Base-by-base conservation (phyloP, 2,329 filamentous ascomycete genomes). In the Leptographium lundbergii region DNA sequence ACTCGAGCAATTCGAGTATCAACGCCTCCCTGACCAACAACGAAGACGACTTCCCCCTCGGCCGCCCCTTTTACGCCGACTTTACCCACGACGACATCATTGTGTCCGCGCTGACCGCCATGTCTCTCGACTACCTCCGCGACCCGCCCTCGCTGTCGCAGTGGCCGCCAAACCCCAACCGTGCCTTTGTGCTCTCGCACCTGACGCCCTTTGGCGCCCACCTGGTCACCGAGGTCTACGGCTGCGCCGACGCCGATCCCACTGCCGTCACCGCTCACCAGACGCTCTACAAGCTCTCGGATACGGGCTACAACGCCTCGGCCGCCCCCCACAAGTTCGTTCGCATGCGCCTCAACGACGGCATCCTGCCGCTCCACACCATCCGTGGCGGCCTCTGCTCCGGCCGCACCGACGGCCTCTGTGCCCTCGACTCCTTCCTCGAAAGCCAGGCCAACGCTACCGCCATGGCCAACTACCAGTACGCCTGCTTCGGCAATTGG, bases 151-250 rank as follows among this genome's bases (percentile, higher is more conserved):
- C 66, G 54, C 66, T 78, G 17, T 71, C 68, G 0, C 63, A 60
- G 54, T 76, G 67, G 63, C 75, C 75, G 24, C 75, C 72, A 4
- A 69, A 73, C 65, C 69, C 72, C 25, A 64, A 76, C 24, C 71
- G 76, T 2, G 72, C 72, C 54, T 81, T 81, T 68, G 69, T 72
- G 29, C 69, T 82, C 10, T 77, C 74, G 3, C 66, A 77, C 53
- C 64, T 82, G 57, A 80, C 78, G 0, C 80, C 80, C 1, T 82
- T 82, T 61, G 79, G 77, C 25, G 79, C 74, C 4, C 74, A 77
- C 22, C 71, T 83, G 34, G 70, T 80, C 52, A 80, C 80, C 1
- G 80, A 83, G 67, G 73, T 81, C 32, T 78, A 81, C 63, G 78
- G 76, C 39, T 82, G 80, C 64, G 68, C 71, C 3, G 59, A 62